Evolutionary conservation across 2,329 filamentous ascomycete genomes (phyloP).

Genomic region (Leptoxyphium fumago): DNA sequence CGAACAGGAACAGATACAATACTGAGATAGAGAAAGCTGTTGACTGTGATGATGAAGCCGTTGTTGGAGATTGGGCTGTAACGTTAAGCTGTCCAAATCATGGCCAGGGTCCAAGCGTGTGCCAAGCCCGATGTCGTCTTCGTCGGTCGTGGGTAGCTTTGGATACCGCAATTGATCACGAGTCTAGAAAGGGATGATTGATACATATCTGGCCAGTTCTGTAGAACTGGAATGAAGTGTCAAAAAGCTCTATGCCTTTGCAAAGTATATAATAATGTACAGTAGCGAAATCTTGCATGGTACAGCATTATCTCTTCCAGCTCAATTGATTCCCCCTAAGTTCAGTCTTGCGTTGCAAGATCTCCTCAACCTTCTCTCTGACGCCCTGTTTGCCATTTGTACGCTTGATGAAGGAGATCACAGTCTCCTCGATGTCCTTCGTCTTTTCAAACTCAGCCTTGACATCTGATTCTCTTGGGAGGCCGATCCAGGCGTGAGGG

Average conservation of each 20-base stretch:
- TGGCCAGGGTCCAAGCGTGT: neutral
- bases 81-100: neutral
- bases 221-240: no score
- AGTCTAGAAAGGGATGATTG: no score
- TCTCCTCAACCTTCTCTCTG: conserved; percentile 46
- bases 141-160: no score
- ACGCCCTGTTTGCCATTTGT: conserved; percentile 32
- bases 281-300: neutral
- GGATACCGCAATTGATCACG: no score
- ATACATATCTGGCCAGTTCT: no score
- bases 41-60: no score
- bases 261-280: neutral
- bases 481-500: conserved; percentile 52
- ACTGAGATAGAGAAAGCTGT: neutral
- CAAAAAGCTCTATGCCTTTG: neutral
- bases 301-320: neutral
- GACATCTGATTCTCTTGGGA: conserved; percentile 58
- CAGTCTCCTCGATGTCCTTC: conserved; percentile 21
- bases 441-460: conserved; percentile 25
- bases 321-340: neutral
- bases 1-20: neutral
- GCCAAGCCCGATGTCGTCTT: neutral
- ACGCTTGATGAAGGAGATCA: conserved; percentile 24
- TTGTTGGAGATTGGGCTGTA: no score
- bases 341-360: conserved; percentile 35